phyloP scores from a whole-genome alignment of 2,329 filamentous ascomycete species.

The Fusarium goolgardi region DNA sequence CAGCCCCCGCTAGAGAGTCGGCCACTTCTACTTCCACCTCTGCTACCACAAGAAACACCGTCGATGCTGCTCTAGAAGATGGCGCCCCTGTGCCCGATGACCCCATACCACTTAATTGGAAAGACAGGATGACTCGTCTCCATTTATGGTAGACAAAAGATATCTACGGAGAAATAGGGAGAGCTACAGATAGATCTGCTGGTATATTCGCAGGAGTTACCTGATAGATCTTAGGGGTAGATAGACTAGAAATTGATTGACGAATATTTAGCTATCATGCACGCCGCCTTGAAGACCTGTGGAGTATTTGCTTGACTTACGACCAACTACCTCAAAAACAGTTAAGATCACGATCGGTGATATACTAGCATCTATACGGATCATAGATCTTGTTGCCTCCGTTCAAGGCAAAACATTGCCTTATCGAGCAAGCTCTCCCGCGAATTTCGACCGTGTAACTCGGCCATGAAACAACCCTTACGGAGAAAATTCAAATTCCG shows the following conservation, averaged over 20 bases:
- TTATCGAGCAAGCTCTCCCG: constrained; percentile 64
- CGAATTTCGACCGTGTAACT: constrained; percentile 70
- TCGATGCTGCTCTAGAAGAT: background rate
- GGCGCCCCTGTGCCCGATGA: background rate
- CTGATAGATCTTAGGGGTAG: background rate
- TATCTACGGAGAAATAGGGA: background rate
- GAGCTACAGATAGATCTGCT: background rate
- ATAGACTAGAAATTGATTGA: background rate
- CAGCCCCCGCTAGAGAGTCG: background rate
- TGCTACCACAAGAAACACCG: background rate
- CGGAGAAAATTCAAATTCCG: constrained; percentile 67
- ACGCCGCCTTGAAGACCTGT: background rate
- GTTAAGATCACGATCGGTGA: background rate
- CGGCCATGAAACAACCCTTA: constrained; percentile 68
- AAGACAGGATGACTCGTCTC: background rate
- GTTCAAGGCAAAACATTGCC: background rate
- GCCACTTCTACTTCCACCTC: background rate
- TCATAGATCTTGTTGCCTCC: background rate
- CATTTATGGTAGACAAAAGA: background rate
- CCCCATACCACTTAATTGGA: background rate
- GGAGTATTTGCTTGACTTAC: background rate
- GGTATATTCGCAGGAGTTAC: background rate
- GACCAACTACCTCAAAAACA: too few species aligned
- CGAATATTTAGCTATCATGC: background rate
- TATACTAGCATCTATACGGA: background rate